Evolutionary conservation across 345 rosid species (phyloP), one percentile per base, ranked within the genome.

Genomic region (Firmiana major): DNA sequence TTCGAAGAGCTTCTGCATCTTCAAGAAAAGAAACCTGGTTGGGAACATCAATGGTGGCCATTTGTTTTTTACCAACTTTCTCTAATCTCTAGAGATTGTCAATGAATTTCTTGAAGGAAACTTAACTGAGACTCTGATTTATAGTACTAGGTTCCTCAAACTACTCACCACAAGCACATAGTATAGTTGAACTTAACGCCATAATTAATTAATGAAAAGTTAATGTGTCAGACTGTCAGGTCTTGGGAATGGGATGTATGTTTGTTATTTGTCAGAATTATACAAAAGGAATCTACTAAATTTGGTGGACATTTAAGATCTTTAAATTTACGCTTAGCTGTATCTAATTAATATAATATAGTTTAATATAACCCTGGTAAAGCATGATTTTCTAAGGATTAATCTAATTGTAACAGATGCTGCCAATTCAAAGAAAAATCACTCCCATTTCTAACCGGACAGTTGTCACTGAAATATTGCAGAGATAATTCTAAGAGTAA

Each of bases 1-100:
- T 85, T 31, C 75, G 15, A 38, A 86, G 83, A 63, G 78, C 55
- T 73, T 85, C 86, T 2, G 92, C 92, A 75, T 88, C 92, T 28
- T 82, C 82, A 71, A 69, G 71, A 17, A 49, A 38, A 76, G 87
- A 81, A 49, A 85, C 54, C 64, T 88, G 71, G 12, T 74, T 60
- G 51, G 84, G 89, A 59, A 77, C 79, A 77, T 77, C 71, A 38
- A 88, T 51, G 63, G 85, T 55, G 9, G 89, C 84, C 88, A 88
- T 88, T 71, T 26, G 5, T 4, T 86, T 60, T 21, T 45, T 15
- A 31, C 26, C 21, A 71, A 9, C 48, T 70, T 16, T 26, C 60
- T 71, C 28, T 71, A 10, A 34, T 53, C 75, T 53, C 45, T 34
- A 53, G 31, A 71, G 46, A 31, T n/a, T 71, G 38, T 31, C 62